Conservation (phyloP, 305 asterid species). For the Fraxinus ornus region DNA sequence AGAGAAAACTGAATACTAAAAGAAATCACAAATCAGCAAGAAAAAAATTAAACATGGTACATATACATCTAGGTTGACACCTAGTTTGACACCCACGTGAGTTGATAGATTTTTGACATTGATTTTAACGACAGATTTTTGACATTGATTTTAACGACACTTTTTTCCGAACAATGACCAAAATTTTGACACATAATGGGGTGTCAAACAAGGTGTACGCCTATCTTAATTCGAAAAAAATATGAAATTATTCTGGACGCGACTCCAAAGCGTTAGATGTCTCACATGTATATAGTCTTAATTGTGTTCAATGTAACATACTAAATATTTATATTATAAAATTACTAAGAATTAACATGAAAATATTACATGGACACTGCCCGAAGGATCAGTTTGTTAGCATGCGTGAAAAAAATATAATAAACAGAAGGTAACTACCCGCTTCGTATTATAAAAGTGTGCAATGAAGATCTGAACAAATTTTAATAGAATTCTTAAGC, state of each 20-base stretch:
- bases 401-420: neutral
- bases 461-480: neutral
- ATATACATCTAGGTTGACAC: no score
- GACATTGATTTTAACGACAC: no score
- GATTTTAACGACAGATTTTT: no score
- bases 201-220: no score
- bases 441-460: neutral
- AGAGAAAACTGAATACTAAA: neutral
- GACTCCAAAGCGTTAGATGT: neutral
- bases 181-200: no score
- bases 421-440: neutral
- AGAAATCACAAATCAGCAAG: neutral
- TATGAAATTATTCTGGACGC: neutral
- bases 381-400: neutral
- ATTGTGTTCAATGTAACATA: neutral
- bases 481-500: neutral
- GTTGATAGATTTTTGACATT: no score
- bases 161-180: no score
- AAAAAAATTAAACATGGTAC: no score
- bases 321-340: neutral
- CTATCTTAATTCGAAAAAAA: no score
- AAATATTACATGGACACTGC: neutral
- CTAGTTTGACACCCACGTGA: no score
- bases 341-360: neutral
- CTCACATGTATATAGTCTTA: neutral